Evolutionary conservation across 768 basidiomycete genomes (phyloP), one percentile per base, ranked within the genome.

Genomic region (Russula ochroleuca): DNA sequence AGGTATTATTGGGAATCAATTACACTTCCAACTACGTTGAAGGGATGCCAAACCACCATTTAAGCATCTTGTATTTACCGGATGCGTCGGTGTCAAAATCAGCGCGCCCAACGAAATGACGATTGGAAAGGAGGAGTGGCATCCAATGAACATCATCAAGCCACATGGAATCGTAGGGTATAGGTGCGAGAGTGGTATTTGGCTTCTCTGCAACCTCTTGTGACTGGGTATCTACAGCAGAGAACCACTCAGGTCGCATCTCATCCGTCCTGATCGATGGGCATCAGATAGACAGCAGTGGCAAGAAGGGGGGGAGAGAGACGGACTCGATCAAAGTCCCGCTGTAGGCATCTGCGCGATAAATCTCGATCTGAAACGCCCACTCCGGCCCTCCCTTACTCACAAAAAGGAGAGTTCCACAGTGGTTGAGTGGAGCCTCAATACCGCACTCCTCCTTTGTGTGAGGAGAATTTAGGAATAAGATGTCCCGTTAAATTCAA

Each of bases 161-260:
- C 82, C 83, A 84, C 83, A 83, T 82, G 48, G 77, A 70, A 35
- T 79, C 78, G 70, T 83, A 88, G 0, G 91, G 91, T 35, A 92
- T 83, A 0, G 74, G 68, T 31, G 75, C 72, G 6, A 75, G 51
- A 55, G 21, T 21, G 13, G 51, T 41, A 0, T 43, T 45, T 4
- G 48, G 41, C 50, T 9, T 54, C 35, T 13, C 35, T 57, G 40
- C 47, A 57, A 54, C 28, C 53, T 65, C 66, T 69, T 62, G 25
- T 14, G 37, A 8, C 25, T 33, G 41, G 2, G 21, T 62, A 38
- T 62, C 49, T 28, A 62, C 68, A 10, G 79, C 68, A 17, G 79
- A 74, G 71, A 91, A 93, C 92, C 92, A 95, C 69, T 84, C 72
- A 0, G 93, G 93, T 21, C 79, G 79, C 92, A 95, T 95, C 72